Base-by-base conservation (phyloP, 2,329 filamentous ascomycete species). In the Scytalidium lignicola region DNA sequence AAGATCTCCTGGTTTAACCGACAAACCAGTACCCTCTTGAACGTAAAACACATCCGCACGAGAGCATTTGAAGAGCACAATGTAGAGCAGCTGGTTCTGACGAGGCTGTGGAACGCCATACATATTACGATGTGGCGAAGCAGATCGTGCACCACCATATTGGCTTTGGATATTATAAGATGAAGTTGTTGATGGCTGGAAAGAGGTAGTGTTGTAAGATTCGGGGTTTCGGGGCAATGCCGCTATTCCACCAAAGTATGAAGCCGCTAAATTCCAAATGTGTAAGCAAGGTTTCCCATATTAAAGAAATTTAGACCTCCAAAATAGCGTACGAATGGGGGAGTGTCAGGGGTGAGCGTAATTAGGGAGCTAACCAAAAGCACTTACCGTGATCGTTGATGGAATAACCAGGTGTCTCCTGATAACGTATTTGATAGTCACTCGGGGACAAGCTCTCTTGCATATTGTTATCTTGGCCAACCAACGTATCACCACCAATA, bases 31-130 rank as follows among this genome's bases (percentile, higher is more conserved):
- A 52, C 92, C 91, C 66, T 96, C 91, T 66, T 96, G 91, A 28
- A 96, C 90, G 68, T 96, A 97, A 67, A 96, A 99, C 9, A 97
- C 89, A 63, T 97, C 93, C 32, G 92, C 91, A 53, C 93, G 82
- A 29, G 89, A 90, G 65, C 91, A 96, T 69, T 99, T 99, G 80
- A 99, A 99, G 6, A 92, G 82, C 15, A 99, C 92, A 47, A 99
- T 86, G 66, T 92, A 92, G 8, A 95, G 76, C 7, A 85, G 75
- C 64, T 90, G 86, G 55, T 82, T 85, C 58, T 80, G 78, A 44
- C 79, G 79, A 32, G 76, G 79, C 61, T 80, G 82, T 26, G 74
- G 71, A 63, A 83, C 75, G 44, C 74, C 75, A 58, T 84, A 85
- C 63, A 82, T 74, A 59, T 70, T 77, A 44, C 81, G 75, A 61